These are phyloP conservation scores for Murraya paniculata DNA, from an alignment of 345 rosid species.

Conservation along the genomic window DNA sequence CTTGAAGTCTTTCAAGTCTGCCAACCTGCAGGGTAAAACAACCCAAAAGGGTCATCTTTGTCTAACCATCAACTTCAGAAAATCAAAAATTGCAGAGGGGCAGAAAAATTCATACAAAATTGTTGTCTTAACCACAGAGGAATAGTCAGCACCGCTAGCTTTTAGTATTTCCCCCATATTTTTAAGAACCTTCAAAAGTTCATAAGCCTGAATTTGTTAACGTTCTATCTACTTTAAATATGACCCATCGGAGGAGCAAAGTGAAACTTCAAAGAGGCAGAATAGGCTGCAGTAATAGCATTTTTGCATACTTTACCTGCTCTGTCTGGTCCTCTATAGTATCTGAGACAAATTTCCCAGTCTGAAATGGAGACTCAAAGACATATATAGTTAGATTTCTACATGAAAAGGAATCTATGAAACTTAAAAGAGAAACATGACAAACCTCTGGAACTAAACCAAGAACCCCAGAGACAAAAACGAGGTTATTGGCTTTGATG, in stretches of 20 bases:
- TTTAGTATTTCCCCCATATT: constrained; percentile 67
- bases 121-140: constrained; percentile 60
- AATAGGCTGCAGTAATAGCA: background rate
- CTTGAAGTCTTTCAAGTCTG: constrained; percentile 91
- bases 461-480: constrained; percentile 79
- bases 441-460: constrained; percentile 91
- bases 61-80: background rate
- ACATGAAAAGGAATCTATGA: background rate
- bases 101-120: constrained; percentile 37
- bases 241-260: background rate
- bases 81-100: background rate
- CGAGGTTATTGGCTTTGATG: constrained; percentile 67
- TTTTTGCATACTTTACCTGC: constrained; percentile 48
- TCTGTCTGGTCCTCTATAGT: constrained; percentile 76
- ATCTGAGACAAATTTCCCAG: constrained; percentile 74
- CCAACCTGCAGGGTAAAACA: constrained; percentile 54
- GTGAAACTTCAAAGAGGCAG: background rate
- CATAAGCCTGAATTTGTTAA: background rate
- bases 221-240: background rate
- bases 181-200: constrained; percentile 38
- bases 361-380: constrained; percentile 36
- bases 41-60: background rate
- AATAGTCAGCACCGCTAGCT: constrained; percentile 55
- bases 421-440: background rate
- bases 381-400: constrained; percentile 10